Evolutionary conservation across 23 red algal species (phyloP).

Genomic region (Cyanidiococcus yangmingshanensis): DNA sequence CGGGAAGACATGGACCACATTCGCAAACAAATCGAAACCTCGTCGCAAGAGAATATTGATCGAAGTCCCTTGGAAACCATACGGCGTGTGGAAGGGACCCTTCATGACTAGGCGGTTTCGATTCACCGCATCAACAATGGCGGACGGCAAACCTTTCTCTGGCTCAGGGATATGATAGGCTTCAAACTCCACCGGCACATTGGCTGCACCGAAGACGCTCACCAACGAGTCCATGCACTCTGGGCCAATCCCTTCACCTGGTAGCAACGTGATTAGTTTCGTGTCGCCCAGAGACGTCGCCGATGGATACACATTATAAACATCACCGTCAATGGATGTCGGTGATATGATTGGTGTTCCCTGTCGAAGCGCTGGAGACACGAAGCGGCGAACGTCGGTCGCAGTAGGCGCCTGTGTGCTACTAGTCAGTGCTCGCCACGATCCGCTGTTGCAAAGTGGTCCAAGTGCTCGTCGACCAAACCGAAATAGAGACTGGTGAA

Average conservation of each 20-base stretch:
- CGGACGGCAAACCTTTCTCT: conserved; percentile 53
- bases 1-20: conserved; percentile 70
- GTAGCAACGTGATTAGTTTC: conserved; percentile 76
- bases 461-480: too few relatives aligned
- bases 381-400: neutral
- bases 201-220: conserved; percentile 59
- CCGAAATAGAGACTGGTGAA: too few relatives aligned
- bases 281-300: neutral
- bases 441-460: too few relatives aligned
- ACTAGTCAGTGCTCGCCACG: too few relatives aligned
- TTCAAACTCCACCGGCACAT: conserved; percentile 81
- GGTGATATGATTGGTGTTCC: neutral
- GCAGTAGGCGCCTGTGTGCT: neutral
- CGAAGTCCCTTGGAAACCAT: conserved; percentile 78
- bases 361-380: conserved; percentile 8
- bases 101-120: conserved; percentile 84
- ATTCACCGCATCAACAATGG: conserved; percentile 65
- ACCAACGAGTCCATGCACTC: conserved; percentile 77
- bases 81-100: conserved; percentile 90
- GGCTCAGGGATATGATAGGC: conserved; percentile 50
- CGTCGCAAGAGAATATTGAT: conserved; percentile 88
- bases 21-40: conserved; percentile 83
- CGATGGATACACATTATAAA: conserved; percentile 13
- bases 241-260: conserved; percentile 94
- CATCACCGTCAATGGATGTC: conserved; percentile 13